Percentiles rank a stretch among this genome's conserved stretches.
Conservation (phyloP, 2,329 filamentous ascomycete species). For the Allantophomopsis lycopodina region DNA sequence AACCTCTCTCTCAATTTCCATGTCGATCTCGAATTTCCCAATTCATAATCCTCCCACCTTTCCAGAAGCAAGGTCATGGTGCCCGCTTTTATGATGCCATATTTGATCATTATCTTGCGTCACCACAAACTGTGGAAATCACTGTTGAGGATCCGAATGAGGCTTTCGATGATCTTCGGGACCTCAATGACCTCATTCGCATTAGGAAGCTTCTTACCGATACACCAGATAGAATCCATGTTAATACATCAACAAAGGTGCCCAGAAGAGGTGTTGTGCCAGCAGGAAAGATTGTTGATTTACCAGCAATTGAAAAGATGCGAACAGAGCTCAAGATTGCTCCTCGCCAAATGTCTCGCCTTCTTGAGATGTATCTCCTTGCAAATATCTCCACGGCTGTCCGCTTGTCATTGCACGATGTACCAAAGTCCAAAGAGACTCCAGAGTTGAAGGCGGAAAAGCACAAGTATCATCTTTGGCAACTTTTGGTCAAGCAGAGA, state of each 20-base stretch:
- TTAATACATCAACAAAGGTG: slow-evolving; percentile 37
- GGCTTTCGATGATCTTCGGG: slow-evolving; percentile 67
- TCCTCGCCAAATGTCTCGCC: slow-evolving; percentile 59
- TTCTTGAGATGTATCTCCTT: slow-evolving; percentile 65
- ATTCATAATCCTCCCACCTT: slow-evolving; percentile 81
- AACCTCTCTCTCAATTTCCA: slow-evolving; percentile 45
- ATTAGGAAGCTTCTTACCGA: slow-evolving; percentile 39
- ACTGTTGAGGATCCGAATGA: slow-evolving; percentile 92
- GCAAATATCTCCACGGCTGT: slow-evolving; percentile 41
- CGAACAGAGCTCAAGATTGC: slow-evolving; percentile 55
- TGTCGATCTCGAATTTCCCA: slow-evolving; percentile 81
- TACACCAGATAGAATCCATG: slow-evolving; percentile 36
- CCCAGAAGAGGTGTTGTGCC: slow-evolving; percentile 33
- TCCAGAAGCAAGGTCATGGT: slow-evolving; percentile 70
- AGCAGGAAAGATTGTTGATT: slow-evolving; percentile 41
- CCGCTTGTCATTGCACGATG: slow-evolving; percentile 32
- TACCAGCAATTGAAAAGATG: slow-evolving; percentile 38
- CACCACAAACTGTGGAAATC: slow-evolving; percentile 62
- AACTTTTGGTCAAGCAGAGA: slow-evolving; percentile 62
- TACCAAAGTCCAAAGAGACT: slow-evolving; percentile 23
- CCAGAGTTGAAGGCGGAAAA: slow-evolving; percentile 35
- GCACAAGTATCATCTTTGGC: slow-evolving; percentile 56
- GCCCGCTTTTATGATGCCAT: slow-evolving; percentile 70
- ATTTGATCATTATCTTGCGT: slow-evolving; percentile 53
- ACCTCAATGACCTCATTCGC: slow-evolving; percentile 57